Base-by-base conservation (phyloP, 257 asterid genomes). In the Henckelia pumila region DNA sequence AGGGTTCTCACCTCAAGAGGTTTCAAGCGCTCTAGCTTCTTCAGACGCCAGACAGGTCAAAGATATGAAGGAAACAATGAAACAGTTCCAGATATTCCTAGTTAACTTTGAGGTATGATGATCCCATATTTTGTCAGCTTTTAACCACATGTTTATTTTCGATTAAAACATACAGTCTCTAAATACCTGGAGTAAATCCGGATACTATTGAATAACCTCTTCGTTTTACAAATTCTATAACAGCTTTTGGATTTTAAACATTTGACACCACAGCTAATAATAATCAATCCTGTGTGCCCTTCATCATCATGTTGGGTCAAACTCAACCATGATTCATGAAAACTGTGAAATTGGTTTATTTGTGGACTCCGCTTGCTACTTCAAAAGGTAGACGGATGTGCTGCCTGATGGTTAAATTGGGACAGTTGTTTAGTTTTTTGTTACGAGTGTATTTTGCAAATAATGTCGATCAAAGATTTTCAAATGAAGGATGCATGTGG, bases 1-100 rank as follows among this genome's bases (percentile, higher is more conserved):
- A 66, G 96, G 95, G 17, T 80, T 75, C 79, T 81, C 99, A 68
- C 92, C 96, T 59, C 80, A 71, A 68, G 96, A 88, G 75, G 95
- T 91, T 40, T 80, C 86, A 30, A 47, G 66, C 57, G 96, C 95
- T 72, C 77, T 84, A 60, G 68, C 71, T 67, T 84, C 89, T 72
- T 63, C 88, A 35, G 95, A 85, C 16, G 52, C 57, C 56, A 73
- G 78, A 69, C 75, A 53, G 64, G 82, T 56, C 56, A 76, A 44
- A 61, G 73, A 68, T 67, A 88, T 83, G 83, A 87, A 71, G 83
- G 80, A 76, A 74, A 87, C 63, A 22, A 4, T 90, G 53, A 89
- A 79, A 67, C 83, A 80, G 64, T 94, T 88, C 63, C 96, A 87
- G 82, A 63, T 17, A 58, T 86, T 88, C 79, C 77, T 94, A 75